phyloP scores from a whole-genome alignment of 2,329 filamentous ascomycete species.

The Pseudogymnoascus sp. region DNA sequence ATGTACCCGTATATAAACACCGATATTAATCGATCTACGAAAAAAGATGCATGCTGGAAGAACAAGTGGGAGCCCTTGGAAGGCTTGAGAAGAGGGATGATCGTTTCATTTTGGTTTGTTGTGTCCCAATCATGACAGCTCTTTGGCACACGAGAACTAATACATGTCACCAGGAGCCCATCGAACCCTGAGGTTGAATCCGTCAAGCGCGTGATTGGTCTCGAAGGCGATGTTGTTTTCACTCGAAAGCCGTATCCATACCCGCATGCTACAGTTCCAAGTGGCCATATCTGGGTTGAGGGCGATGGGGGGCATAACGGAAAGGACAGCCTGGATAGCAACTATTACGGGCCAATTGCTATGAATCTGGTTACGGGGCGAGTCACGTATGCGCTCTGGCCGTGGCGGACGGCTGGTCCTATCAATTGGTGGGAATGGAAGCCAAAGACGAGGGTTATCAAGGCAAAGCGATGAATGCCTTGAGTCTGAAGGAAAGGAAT shows the following conservation, averaged over 20 bases:
- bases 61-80: constrained; percentile 52
- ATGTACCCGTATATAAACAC: constrained; percentile 76
- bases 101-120: constrained; percentile 61
- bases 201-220: constrained; percentile 75
- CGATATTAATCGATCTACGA: constrained; percentile 49
- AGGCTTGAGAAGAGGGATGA: constrained; percentile 61
- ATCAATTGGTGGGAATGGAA: constrained; percentile 50
- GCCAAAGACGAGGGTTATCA: constrained; percentile 35
- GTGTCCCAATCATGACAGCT: not conserved
- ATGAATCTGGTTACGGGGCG: constrained; percentile 67
- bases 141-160: not conserved
- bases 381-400: constrained; percentile 66
- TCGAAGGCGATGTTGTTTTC: constrained; percentile 71
- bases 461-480: constrained; percentile 22
- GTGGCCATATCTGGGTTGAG: constrained; percentile 89
- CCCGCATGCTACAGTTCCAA: constrained; percentile 57
- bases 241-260: constrained; percentile 56
- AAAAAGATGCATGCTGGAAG: constrained; percentile 50
- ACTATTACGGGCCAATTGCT: constrained; percentile 80
- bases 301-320: constrained; percentile 65
- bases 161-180: constrained; percentile 51
- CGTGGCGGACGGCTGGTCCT: constrained; percentile 50
- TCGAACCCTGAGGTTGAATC: constrained; percentile 59
- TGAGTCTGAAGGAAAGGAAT: not conserved
- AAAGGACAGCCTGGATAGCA: constrained; percentile 70